Conservation (phyloP, 176 grass and related monocot species). For the Dactylis glomerata region DNA sequence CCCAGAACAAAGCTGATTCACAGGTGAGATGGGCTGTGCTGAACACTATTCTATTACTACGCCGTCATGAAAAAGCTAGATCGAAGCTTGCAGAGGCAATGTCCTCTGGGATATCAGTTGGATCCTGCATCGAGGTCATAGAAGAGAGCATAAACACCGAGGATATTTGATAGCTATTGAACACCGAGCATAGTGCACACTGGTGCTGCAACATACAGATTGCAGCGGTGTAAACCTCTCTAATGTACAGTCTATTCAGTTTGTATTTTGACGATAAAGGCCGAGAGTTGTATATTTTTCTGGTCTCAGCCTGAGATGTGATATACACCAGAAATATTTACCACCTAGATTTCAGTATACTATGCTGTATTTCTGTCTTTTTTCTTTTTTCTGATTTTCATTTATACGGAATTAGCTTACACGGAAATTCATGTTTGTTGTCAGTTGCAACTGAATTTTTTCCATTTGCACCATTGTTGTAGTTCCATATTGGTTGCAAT, state of each 20-base stretch:
- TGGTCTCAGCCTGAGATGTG: background rate
- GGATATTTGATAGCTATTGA: conserved; percentile 22
- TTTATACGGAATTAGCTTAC: background rate
- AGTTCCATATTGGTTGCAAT: background rate
- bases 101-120: conserved; percentile 38
- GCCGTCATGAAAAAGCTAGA: conserved; percentile 43
- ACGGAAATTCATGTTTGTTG: background rate
- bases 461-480: background rate
- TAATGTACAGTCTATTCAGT: background rate
- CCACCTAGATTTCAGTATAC: background rate
- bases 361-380: background rate
- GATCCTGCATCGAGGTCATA: conserved; percentile 40
- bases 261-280: background rate
- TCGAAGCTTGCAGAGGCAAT: conserved; percentile 43
- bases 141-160: conserved; percentile 38
- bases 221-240: background rate
- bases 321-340: background rate
- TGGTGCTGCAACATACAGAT: background rate
- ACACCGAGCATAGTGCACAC: background rate
- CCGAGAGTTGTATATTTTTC: background rate
- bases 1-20: conserved; percentile 51
- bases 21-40: conserved; percentile 51
- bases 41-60: conserved; percentile 33
- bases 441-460: background rate
- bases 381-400: background rate